Evolutionary conservation across 345 rosid species (phyloP).

Genomic region (Noccaea bulbosa): DNA sequence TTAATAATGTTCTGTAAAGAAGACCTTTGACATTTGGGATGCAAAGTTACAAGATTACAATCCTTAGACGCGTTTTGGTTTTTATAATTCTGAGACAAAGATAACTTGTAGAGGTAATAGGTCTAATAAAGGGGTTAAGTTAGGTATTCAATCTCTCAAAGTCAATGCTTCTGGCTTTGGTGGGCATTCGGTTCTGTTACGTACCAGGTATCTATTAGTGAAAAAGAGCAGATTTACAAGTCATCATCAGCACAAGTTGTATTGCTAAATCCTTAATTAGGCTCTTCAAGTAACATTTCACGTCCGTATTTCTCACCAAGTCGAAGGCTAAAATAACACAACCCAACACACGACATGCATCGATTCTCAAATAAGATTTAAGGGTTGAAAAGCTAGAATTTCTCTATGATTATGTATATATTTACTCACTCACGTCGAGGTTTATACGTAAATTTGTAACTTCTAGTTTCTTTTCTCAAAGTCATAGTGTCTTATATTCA

Average conservation of each 20-base stretch:
- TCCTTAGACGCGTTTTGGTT: slow-evolving; percentile 2
- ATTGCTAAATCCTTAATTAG: no score
- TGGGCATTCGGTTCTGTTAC: no score
- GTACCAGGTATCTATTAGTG: no score
- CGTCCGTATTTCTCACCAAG: not conserved
- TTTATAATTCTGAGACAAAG: not conserved
- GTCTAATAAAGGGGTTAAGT: no score
- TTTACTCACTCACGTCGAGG: not conserved
- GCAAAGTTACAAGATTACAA: not conserved
- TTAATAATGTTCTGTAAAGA: not conserved
- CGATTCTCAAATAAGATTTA: not conserved
- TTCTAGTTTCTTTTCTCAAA: not conserved
- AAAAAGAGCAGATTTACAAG: no score
- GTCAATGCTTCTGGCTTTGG: no score
- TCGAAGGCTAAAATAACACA: not conserved
- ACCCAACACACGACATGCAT: not conserved
- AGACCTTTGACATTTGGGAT: slow-evolving; percentile 17
- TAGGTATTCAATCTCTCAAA: no score
- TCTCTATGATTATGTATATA: not conserved
- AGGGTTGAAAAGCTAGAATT: not conserved
- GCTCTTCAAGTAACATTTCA: no score
- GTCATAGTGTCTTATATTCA: slow-evolving; percentile 7
- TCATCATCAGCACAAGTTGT: no score
- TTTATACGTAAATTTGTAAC: not conserved
- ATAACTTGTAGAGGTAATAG: slow-evolving; percentile 6